Base-by-base conservation (phyloP, 2,329 filamentous ascomycete species). In the Penicillium sumatraense region DNA sequence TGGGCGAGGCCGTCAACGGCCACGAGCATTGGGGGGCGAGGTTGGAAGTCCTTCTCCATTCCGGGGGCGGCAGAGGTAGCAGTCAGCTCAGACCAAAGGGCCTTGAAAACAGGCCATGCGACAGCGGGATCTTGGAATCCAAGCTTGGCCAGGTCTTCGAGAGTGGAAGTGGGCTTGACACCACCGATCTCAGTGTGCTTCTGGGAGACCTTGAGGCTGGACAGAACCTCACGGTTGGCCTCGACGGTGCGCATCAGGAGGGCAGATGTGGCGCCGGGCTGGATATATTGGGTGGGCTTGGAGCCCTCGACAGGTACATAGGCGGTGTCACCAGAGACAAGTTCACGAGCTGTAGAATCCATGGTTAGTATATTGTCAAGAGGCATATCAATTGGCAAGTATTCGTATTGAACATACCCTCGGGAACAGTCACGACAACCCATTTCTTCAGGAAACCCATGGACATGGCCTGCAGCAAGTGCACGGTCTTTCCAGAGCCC, bases 341-440 rank as follows among this genome's bases (percentile, higher is more conserved):
- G 80, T 53, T 96, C 93, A 69, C 93, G 88, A 51, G 86, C 93
- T 91, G 64, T 24, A n/a, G 16, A 47, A 41, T n/a, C 9, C 42
- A 47, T 21, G 45, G 51, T 70, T 51, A 68, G 60, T 13, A 60
- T 35, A 31, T 48, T 29, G 29, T 35, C 20, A 46, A 18, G 4
- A 48, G 10, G 26, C 14, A 23, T 23, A 41, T 14, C 0, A 23
- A 48, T 24, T 41, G 24, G 9, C 11, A 16, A 26, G 5, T 18
- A n/a, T 13, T 1, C 11, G 8, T 14, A n/a, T 24, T 5, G 3
- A 46, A 68, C 81, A 66, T 80, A 96, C 93, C 89, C 78, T 99
- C 92, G 33, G 95, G 93, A 49, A 98, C 83, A 68, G 90, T 89
- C 55, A 99, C 82, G 44, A 98, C 92, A 41, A 96, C 82, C 91